Base-by-base conservation (phyloP, 371 early-diverging fungal genomes). In the Entomophthora muscae region DNA sequence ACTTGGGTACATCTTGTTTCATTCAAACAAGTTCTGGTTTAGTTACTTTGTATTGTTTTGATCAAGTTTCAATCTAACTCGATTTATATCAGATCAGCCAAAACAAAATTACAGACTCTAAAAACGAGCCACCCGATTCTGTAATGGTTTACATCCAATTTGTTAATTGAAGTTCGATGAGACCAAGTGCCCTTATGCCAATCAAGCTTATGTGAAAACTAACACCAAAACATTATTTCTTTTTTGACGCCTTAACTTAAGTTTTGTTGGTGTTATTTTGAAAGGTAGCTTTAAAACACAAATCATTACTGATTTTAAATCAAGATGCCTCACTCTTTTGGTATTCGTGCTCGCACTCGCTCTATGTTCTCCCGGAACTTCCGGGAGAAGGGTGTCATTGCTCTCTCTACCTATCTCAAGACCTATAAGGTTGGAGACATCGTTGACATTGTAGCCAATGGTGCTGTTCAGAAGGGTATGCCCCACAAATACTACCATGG, bases 401-500 rank as follows among this genome's bases (percentile, higher is more conserved):
- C 83, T 72, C 83, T 96, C 70, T 90, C 95, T 68, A 98, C 96
- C 75, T 95, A 96, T 84, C 78, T 98, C 69, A 91, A 88, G 82
- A 87, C 79, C 74, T 99, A 94, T 90, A 91, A 93, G 83, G 91
- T 95, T 70, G 98, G 98, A 58, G 98, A 98, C 76, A 91, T 93
- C 68, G 99, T 98, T 66, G 98, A 98, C 80, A 90, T 97, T 78
- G 91, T 90, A 83, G 95, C 91, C 69, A 91, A 95, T 81, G 88
- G 77, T 73, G 92, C 98, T 68, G 81, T 98, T 73, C 98, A 99
- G 78, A 98, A 97, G 90, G 99, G 99, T 79, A 95, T 99, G 98
- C 99, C 99, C 72, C 98, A 99, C 94, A 98, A 98, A 86, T 98
- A 88, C 90, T 99, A 98, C 80, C 42, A 42, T 42, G 99, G 98